A percentile compares a stretch with the other conserved stretches of the same genome.
Conservation (phyloP, 1,139 yeast species). For the Diutina pseudorugosa region DNA sequence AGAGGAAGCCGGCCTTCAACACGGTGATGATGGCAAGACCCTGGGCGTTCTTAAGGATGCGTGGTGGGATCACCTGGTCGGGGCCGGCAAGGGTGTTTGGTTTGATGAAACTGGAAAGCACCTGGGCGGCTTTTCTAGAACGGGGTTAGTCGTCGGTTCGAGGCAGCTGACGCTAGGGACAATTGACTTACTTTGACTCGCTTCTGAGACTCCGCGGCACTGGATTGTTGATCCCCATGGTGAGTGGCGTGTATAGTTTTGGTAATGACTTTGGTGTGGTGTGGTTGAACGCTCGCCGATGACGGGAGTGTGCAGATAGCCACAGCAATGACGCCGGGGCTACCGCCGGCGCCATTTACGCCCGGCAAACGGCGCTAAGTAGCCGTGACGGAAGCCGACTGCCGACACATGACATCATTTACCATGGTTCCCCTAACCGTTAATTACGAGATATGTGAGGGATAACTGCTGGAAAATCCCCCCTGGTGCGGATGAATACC, state of each 20-base stretch:
- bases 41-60: conserved; percentile 76
- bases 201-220: conserved; percentile 81
- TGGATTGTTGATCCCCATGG: conserved; percentile 77
- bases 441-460: too few relatives aligned
- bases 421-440: too few relatives aligned
- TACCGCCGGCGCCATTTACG: not conserved
- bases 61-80: conserved; percentile 84
- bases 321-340: not conserved
- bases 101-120: conserved; percentile 78
- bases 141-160: conserved; percentile 7
- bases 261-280: not conserved
- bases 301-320: not conserved
- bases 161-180: not conserved
- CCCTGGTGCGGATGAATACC: too few relatives aligned
- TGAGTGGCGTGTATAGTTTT: not conserved
- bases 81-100: conserved; percentile 94
- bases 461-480: too few relatives aligned
- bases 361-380: not conserved
- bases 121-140: conserved; percentile 82
- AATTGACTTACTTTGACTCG: conserved; percentile 66
- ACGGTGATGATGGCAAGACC: conserved; percentile 90
- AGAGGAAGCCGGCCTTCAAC: conserved; percentile 88
- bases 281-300: not conserved
- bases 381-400: too few relatives aligned
- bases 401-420: too few relatives aligned